Base-by-base conservation (phyloP, 225 moss, liverwort and hornwort species). In the Bryoerythrophyllum caledonicum region DNA sequence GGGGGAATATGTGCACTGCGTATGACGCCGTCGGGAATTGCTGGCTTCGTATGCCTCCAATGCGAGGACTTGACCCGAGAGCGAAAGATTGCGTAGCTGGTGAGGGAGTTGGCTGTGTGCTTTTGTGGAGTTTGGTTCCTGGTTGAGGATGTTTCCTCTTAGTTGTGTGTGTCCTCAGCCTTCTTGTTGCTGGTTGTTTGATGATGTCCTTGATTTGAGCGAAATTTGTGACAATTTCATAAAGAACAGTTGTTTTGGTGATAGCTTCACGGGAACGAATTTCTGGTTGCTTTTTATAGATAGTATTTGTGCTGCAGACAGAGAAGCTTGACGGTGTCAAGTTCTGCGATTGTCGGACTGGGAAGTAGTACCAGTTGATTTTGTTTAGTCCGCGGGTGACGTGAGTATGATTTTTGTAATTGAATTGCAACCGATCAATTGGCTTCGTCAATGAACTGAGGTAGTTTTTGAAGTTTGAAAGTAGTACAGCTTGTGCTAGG, bases 41-140 rank as follows among this genome's bases (percentile, higher is more conserved):
- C 30, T 83, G 82, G 82, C 66, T 74, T 0, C 65, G 32, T 10
- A 79, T 83, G 82, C 82, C 82, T 1, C 82, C 82, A 64, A 75
- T 83, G 79, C 78, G 40, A 26, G 79, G 79, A 40, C 79, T 83
- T 14, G 74, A 79, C 63, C 40, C 75, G 8, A 75, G 78, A 40
- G 82, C 78, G 0, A 83, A 79, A 67, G 82, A 83, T 74, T 78
- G 78, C 43, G 60, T 83, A 7, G 82, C 82, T 70, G 82, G 82
- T 83, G 52, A 57, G 67, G 11, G 30, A 75, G 44, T 44, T 44
- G 44, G 44, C 56, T 43, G 27, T 6, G 35, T 35, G 51, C 21
- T 57, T 53, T 55, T 19, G 10, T 17, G 11, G 16, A 40, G 7
- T 24, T 41, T 54, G 23, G 28, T 27, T 67, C 27, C 66, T 19